Conservation (phyloP, 2,329 filamentous ascomycete species). For the Trichophaea hybrida region DNA sequence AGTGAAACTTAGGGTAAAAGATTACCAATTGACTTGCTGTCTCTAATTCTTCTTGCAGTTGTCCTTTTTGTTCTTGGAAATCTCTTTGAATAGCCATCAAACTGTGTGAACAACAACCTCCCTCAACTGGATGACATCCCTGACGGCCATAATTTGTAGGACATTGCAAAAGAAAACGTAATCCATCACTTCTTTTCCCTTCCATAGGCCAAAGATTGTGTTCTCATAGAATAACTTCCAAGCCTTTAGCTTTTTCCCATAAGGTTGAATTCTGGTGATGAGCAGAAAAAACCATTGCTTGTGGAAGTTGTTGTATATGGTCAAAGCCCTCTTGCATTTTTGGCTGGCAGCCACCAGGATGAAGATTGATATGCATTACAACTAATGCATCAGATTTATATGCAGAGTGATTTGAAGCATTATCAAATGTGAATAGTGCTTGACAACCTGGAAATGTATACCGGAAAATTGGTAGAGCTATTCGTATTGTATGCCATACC, state of each 20-base stretch:
- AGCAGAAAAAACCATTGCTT: constrained; percentile 1
- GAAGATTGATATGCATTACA: neutral
- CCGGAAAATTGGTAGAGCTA: constrained; percentile 8
- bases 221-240: neutral
- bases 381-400: constrained; percentile 5
- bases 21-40: constrained; percentile 1
- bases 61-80: constrained; percentile 4
- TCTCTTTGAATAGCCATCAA: neutral
- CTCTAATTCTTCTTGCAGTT: constrained; percentile 3
- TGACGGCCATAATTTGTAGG: neutral
- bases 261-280: neutral
- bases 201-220: neutral
- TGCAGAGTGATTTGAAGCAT: constrained; percentile 9
- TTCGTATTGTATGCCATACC: constrained; percentile 3
- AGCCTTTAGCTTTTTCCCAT: neutral
- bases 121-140: constrained; percentile 1
- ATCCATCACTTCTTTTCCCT: neutral
- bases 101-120: neutral
- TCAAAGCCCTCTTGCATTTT: constrained; percentile 4
- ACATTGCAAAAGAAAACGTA: neutral
- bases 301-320: neutral
- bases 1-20: too few species aligned
- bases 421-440: constrained; percentile 9
- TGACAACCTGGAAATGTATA: constrained; percentile 1
- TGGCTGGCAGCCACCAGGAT: neutral